Percentiles rank a stretch among this genome's conserved stretches.
Evolutionary conservation across 106 monocot species (phyloP).

Genomic region (Posidonia australis): DNA sequence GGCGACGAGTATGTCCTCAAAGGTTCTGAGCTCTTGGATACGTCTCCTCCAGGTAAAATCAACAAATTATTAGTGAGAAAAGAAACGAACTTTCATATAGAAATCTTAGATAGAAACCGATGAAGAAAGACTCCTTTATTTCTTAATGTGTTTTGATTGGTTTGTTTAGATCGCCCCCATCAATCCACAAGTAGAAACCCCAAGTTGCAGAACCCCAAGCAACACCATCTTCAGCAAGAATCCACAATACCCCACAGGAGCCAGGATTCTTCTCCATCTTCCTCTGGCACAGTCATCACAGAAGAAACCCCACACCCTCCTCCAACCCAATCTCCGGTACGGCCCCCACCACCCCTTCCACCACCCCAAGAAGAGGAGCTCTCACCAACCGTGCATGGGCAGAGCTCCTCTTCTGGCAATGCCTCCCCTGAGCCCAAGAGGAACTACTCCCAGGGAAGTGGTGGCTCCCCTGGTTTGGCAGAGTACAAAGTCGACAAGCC

Average conservation of each 20-base stretch:
- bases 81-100: not conserved
- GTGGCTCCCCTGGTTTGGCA: not conserved
- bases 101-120: not conserved
- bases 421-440: constrained; percentile 10
- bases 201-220: not conserved
- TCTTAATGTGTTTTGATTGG: not conserved
- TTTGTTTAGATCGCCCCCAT: constrained; percentile 1
- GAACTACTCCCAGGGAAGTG: constrained; percentile 11
- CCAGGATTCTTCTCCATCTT: constrained; percentile 17
- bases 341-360: not conserved
- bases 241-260: not conserved
- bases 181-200: not conserved
- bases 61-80: too few species aligned
- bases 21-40: constrained; percentile 67
- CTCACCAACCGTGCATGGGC: constrained; percentile 4
- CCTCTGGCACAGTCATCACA: constrained; percentile 4
- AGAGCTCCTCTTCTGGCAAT: constrained; percentile 14
- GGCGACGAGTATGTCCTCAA: constrained; percentile 78
- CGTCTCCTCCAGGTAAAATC: constrained; percentile 40
- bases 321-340: constrained; percentile 1
- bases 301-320: constrained; percentile 11
- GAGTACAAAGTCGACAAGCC: constrained; percentile 14
- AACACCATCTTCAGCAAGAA: constrained; percentile 5
- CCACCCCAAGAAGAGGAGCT: constrained; percentile 12
- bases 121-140: not conserved